Evolutionary conservation across 352 stramenopile genomes (phyloP), one percentile per base, ranked within the genome.

Genomic region (Ophiocytium majus): DNA sequence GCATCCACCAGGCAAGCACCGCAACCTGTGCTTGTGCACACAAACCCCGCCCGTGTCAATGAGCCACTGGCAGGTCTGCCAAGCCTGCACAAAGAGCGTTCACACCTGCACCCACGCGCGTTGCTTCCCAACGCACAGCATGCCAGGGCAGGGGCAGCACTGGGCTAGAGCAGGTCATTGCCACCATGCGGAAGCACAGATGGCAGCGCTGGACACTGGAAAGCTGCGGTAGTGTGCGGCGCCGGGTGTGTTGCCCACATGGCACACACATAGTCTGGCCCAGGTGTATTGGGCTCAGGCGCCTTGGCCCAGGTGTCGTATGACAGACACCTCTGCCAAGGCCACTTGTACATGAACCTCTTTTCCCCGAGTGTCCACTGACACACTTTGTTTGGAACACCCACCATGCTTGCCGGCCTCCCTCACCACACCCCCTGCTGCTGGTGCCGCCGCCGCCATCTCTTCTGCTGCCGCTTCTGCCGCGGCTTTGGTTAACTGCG

Each of bases 1-100:
- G 94, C 95, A 1, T 98, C 96, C 9, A 98, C 95, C n/a, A 96
- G 66, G 66, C 14, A 14, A 43, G 66, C 5, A 17, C 14, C 32
- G 14, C 32, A 43, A 5, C 5, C 66, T 43, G 32, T 10, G 5
- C 23, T 71, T 71, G 57, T 23, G 23, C 23, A 23, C 28, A 23
- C 28, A 23, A 71, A 78, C 32, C 35, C 5, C 32, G 32, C 66
- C 43, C 5, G 43, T 5, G 5, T 78, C 5, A 17, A 14, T 78
- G 35, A 17, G 35, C 35, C 95, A 85, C 98, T 98, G 5, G 5
- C 5, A 5, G 5, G 35, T 17, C 5, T 78, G 32, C 66, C n/a
- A n/a, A n/a, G n/a, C n/a, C n/a, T n/a, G n/a, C n/a, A n/a, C n/a
- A n/a, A n/a, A n/a, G n/a, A 78, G 35, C 32, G 66, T 78, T 43